Evolutionary conservation across 306 rosid genomes (phyloP), one percentile per base, ranked within the genome.

Genomic region (Casuarina glauca): DNA sequence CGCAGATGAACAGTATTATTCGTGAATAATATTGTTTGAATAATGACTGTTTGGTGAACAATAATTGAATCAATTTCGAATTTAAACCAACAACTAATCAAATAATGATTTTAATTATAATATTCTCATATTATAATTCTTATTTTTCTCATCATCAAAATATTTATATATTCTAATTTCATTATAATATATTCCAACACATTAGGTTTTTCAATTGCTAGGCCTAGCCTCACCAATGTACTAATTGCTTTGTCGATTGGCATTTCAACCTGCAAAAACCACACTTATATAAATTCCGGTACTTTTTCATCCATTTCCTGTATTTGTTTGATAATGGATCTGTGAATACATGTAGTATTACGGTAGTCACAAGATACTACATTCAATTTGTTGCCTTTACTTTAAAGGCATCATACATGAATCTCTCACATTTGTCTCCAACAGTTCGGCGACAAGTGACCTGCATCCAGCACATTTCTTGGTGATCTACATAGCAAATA

Each of bases 201-300:
- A n/a, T n/a, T n/a, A n/a, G 70, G 78, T 39, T 83, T 81, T 86
- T 90, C 91, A 69, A 88, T 85, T 45, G 88, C 97, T 11, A 94
- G 85, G 80, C 87, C 89, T 62, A 94, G 80, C 86, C 98, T 89
- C 76, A 87, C 72, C 69, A 92, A 77, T 8, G 95, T 90, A 69
- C 82, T 70, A 42, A 90, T 73, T 74, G 97, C 98, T 79, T 92
- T 86, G 79, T 94, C 96, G 63, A 89, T 73, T 57, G 93, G 90
- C 98, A 94, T 90, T 86, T 94, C 92, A 67, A 94, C 97, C 98
- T 94, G 93, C 82, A 84, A 69, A 66, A 74, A 73, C 78, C 70
- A 70, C 53, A 2, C n/a, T n/a, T n/a, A n/a, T n/a, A n/a, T n/a
- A n/a, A n/a, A n/a, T n/a, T n/a, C n/a, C n/a, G n/a, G n/a, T n/a